Base-by-base conservation (phyloP, 768 basidiomycete genomes). In the Mycena albidolilacea region DNA sequence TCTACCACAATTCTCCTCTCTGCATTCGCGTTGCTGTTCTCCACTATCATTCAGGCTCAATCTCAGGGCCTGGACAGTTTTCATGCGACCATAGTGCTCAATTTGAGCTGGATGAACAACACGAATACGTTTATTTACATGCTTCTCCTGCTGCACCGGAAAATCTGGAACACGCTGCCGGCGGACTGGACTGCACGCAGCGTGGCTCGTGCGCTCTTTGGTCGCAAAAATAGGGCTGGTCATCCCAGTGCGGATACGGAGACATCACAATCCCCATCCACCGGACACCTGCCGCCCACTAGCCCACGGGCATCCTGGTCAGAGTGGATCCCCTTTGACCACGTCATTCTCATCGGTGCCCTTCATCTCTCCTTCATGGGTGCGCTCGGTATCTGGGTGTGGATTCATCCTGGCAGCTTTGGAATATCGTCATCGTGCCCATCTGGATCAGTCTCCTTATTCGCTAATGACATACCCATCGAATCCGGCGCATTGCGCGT, bases 31-130 rank as follows among this genome's bases (percentile, higher is more conserved):
- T 63, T 77, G 7, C 30, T 76, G 19, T 38, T 77, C 44, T 76
- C 77, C 1, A 59, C 77, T 11, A 60, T 75, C 55, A 67, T 77
- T 37, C 63, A 71, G 50, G 72, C 76, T 7, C 17, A 50, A 38
- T 62, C 71, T 19, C 52, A 59, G 50, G 63, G 60, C 38, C 38
- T 77, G n/a, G 64, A 60, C 50, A 57, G 43, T 57, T 73, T 67
- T 60, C 71, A 76, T 39, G 65, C 75, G 9, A n/a, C 73, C 7
- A 62, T 77, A 37, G 72, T 76, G 15, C 75, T 77, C 41, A 71
- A 77, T 52, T 43, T 77, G 37, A 73, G 76, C 61, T 77, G 76
- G 61, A 44, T 61, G 58, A 59, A 72, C 63, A 77, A 70, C 54
- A 62, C 68, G 7, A 77, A 60, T 41, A 68, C 72, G 8, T 54